Conservation (phyloP, 2,329 filamentous ascomycete genomes). For the Penicillium sp. region DNA sequence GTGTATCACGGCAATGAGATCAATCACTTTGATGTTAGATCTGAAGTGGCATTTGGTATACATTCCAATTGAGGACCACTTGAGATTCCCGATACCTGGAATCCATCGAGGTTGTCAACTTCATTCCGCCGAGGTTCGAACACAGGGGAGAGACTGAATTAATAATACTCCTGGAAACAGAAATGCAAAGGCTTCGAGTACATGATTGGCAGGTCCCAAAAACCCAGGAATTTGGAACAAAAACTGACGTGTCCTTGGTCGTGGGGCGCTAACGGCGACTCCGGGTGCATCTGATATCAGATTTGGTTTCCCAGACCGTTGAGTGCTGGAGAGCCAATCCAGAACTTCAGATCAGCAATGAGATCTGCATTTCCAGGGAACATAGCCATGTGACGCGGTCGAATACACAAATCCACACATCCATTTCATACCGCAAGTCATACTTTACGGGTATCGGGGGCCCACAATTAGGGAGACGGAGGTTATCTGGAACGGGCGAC, state of each 20-base stretch:
- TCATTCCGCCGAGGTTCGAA: too few species aligned
- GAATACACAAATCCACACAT: too few species aligned
- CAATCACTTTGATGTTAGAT: not conserved
- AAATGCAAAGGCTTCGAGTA: not conserved
- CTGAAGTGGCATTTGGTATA: not conserved
- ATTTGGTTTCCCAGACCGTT: not conserved
- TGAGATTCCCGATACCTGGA: not conserved
- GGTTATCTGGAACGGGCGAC: conserved; percentile 13
- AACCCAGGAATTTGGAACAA: not conserved
- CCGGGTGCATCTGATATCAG: conserved; percentile 4
- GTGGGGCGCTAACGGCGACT: conserved; percentile 6
- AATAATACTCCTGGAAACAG: too few species aligned
- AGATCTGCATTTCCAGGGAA: conserved; percentile 1
- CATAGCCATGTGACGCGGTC: conserved; percentile 2
- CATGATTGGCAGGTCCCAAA: not conserved
- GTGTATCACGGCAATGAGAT: not conserved
- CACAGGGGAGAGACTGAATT: too few species aligned
- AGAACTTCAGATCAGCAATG: conserved; percentile 3
- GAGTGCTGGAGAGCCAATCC: not conserved
- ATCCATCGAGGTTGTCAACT: too few species aligned
- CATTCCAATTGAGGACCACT: not conserved
- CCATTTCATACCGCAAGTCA: not conserved
- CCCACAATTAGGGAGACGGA: not conserved
- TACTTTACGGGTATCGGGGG: not conserved
- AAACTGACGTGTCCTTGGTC: not conserved